phyloP scores from a whole-genome alignment of 495 filamentous ascomycete species.

The Cercophora scortea region DNA sequence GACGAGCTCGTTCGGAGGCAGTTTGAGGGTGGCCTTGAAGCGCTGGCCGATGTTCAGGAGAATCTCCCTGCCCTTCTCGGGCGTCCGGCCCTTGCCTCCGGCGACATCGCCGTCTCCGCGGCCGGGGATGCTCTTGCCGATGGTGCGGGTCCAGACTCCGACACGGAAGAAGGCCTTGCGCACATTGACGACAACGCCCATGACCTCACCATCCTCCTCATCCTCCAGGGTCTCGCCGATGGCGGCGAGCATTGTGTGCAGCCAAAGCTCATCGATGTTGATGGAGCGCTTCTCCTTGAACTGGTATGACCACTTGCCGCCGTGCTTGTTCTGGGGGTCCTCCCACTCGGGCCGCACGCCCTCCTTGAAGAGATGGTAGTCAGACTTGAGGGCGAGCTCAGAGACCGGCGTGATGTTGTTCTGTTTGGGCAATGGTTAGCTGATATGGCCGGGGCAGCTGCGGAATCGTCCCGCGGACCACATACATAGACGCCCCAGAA shows the following conservation, averaged over 20 bases:
- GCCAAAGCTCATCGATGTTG: constrained; percentile 92
- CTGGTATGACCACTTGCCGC: constrained; percentile 95
- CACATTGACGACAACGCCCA: constrained; percentile 99
- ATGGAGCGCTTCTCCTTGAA: constrained; percentile 91
- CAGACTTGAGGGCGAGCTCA: constrained; percentile 90
- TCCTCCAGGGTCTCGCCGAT: constrained; percentile 97
- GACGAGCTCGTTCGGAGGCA: constrained; percentile 65
- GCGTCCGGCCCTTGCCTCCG: constrained; percentile 59
- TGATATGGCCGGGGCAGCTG: too few species aligned
- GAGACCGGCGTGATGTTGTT: constrained; percentile 98
- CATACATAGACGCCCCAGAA: constrained; percentile 99
- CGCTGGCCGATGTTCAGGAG: constrained; percentile 73
- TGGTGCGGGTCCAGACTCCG: constrained; percentile 84
- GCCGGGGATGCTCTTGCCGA: constrained; percentile 70
- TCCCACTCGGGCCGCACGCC: constrained; percentile 98
- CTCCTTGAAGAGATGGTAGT: constrained; percentile 99
- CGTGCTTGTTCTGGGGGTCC: constrained; percentile 95
- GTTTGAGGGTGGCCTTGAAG: constrained; percentile 83
- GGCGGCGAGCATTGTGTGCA: constrained; percentile 90
- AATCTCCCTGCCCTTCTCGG: constrained; percentile 75
- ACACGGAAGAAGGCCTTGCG: constrained; percentile 97
- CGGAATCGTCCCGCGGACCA: too few species aligned
- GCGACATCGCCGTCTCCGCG: constrained; percentile 63
- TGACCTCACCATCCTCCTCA: constrained; percentile 92
- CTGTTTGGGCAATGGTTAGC: constrained; percentile 37